Conservation (phyloP, 345 rosid species). For the Citrus unshiu region DNA sequence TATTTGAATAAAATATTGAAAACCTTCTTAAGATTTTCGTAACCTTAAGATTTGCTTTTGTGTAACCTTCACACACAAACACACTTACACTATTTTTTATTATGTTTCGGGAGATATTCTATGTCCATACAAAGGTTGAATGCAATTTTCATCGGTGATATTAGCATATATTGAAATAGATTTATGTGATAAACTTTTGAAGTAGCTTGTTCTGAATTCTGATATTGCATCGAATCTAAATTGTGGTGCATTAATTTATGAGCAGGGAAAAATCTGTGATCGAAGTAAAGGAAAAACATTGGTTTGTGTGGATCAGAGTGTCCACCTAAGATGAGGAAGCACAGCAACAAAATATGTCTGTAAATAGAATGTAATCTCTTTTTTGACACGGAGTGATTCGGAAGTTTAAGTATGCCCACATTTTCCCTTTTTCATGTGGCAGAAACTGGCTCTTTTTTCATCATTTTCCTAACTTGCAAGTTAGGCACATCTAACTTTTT, state of each 20-base stretch:
- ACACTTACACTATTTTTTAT: background rate
- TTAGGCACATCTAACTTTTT: background rate
- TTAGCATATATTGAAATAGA: background rate
- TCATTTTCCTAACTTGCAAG: background rate
- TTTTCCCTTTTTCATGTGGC: background rate
- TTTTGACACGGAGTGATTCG: background rate
- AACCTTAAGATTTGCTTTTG: background rate
- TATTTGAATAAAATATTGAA: background rate
- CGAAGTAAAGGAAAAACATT: constrained; percentile 11
- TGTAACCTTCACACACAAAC: background rate
- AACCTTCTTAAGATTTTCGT: background rate
- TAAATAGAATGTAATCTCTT: background rate
- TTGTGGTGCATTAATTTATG: constrained; percentile 2
- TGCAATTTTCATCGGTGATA: background rate
- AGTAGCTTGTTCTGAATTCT: background rate
- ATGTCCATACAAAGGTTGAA: background rate
- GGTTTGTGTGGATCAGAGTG: constrained; percentile 3
- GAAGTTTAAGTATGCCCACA: background rate
- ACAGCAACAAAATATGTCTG: background rate
- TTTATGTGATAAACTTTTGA: background rate
- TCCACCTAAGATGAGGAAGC: constrained; percentile 2
- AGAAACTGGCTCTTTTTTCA: background rate
- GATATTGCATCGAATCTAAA: background rate
- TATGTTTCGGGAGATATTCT: background rate
- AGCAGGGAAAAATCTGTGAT: constrained; percentile 23